Percentiles rank a stretch among this genome's conserved stretches.
Evolutionary conservation across 2,329 filamentous ascomycete genomes (phyloP).

Genomic region (Paecilomyces fulvus): DNA sequence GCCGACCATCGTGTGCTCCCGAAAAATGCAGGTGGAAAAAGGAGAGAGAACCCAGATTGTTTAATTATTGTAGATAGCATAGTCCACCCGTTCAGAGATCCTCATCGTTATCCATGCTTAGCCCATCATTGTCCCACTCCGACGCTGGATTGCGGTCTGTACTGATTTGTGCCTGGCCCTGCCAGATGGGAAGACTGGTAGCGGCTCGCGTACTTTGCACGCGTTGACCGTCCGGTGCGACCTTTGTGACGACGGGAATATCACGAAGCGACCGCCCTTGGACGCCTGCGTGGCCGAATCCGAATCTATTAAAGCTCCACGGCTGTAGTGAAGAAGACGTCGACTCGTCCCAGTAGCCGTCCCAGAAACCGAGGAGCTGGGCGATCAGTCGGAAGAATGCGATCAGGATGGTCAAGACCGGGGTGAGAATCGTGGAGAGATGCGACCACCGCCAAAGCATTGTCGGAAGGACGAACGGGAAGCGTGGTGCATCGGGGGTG

Average conservation of each 20-base stretch:
- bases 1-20: too few relatives aligned
- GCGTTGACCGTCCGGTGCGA: neutral
- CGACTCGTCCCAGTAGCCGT: constrained; percentile 33
- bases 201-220: neutral
- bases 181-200: neutral
- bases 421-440: constrained; percentile 21
- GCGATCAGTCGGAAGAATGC: constrained; percentile 22
- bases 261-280: neutral
- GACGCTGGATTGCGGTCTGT: neutral
- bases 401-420: constrained; percentile 21
- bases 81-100: neutral
- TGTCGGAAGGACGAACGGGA: constrained; percentile 49
- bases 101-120: neutral
- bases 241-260: neutral
- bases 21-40: neutral
- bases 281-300: neutral
- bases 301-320: neutral
- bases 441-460: constrained; percentile 43
- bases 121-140: neutral
- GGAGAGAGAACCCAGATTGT: neutral
- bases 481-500: constrained; percentile 43
- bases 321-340: constrained; percentile 4
- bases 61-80: neutral
- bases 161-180: neutral
- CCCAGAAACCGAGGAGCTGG: constrained; percentile 32